Conservation (phyloP, 106 monocot genomes). For the Platanthera guangdongensis region DNA sequence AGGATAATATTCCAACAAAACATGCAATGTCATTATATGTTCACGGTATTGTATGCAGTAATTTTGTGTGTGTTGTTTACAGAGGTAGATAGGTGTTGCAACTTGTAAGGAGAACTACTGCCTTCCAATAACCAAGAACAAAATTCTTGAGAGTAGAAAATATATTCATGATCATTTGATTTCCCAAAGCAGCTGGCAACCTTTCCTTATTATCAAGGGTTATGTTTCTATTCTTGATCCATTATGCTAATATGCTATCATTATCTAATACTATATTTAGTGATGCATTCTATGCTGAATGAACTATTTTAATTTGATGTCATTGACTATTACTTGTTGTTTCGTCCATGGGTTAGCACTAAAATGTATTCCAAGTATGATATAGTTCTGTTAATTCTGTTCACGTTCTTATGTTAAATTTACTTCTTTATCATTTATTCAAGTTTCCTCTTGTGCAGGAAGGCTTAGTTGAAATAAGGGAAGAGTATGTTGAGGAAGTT, state of each 20-base stretch:
- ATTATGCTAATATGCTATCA: not conserved
- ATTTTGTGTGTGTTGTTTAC: not conserved
- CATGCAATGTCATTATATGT: not conserved
- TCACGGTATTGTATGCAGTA: not conserved
- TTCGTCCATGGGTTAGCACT: not conserved
- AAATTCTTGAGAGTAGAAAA: not conserved
- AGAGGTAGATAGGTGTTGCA: not conserved
- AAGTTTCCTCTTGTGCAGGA: constrained; percentile 39
- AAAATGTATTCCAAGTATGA: not conserved
- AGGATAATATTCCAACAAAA: too few species aligned
- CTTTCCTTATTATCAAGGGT: not conserved
- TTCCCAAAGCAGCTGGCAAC: not conserved
- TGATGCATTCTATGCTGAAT: not conserved
- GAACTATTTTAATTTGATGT: not conserved
- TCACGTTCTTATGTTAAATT: not conserved
- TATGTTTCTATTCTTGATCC: not conserved
- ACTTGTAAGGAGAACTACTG: not conserved
- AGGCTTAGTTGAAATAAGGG: constrained; percentile 91
- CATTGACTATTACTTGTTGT: not conserved
- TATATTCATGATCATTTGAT: not conserved
- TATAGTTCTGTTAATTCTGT: not conserved
- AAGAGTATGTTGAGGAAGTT: constrained; percentile 66
- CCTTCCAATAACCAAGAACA: not conserved
- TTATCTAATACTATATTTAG: not conserved
- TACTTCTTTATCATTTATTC: not conserved